A percentile compares a stretch with the other conserved stretches of the same genome.
phyloP scores from a whole-genome alignment of 805 yeast genomes.

The Starmera amethionina region DNA sequence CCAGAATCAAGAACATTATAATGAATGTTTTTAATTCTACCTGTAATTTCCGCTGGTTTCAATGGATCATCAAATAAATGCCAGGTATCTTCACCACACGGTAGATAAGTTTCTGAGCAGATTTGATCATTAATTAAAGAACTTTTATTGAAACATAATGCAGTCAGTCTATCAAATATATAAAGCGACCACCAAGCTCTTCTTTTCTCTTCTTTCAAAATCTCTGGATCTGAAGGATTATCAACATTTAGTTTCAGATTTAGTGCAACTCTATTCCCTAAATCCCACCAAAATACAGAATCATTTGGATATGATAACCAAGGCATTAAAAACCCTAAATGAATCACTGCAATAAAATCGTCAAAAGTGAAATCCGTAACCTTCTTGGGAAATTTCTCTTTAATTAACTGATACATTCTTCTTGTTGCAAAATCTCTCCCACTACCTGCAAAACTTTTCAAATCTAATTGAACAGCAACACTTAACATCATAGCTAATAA shows the following conservation, averaged over 20 bases:
- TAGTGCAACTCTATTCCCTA: constrained; percentile 8
- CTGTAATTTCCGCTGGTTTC: constrained; percentile 21
- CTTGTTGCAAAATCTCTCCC: constrained; percentile 11
- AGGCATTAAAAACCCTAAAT: constrained; percentile 16
- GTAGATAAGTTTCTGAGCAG: constrained; percentile 20
- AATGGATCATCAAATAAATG: constrained; percentile 13
- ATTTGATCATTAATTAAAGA: constrained; percentile 23
- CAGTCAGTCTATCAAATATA: constrained; percentile 28
- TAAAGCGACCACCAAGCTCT: constrained; percentile 33
- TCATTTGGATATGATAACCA: constrained; percentile 17
- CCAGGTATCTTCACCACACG: constrained; percentile 26
- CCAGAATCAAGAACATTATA: constrained; percentile 21
- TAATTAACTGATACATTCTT: constrained; percentile 10
- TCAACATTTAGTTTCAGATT: constrained; percentile 3
- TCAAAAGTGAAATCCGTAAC: constrained; percentile 8
- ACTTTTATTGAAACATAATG: constrained; percentile 26
- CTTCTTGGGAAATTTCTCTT: constrained; percentile 6
- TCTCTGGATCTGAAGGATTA: constrained; percentile 13
- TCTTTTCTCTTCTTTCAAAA: constrained; percentile 26
- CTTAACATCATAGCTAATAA: constrained; percentile 10
- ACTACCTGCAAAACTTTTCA: constrained; percentile 14
- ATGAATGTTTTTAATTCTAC: constrained; percentile 16
- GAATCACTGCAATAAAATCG: constrained; percentile 12
- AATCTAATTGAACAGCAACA: constrained; percentile 13
- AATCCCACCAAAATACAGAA: constrained; percentile 16